Conservation (phyloP, 768 basidiomycete genomes). For the Rhodotorula taiwanensis region DNA sequence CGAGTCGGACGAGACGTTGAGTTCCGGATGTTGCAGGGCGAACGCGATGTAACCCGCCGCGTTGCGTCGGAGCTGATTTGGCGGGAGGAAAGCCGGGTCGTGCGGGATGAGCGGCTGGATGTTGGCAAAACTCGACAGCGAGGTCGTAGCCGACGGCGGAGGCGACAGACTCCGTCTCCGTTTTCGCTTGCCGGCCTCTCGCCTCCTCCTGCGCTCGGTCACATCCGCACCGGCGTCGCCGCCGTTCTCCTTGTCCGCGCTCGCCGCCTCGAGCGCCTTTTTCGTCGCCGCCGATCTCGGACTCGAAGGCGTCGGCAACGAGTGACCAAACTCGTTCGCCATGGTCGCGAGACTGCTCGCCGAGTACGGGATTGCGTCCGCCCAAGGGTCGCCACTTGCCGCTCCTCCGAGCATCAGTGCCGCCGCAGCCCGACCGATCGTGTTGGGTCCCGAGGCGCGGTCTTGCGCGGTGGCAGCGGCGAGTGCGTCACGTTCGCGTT, state of each 20-base stretch:
- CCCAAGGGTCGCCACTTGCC: constrained; percentile 29
- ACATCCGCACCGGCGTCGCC: neutral
- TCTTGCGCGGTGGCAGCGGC: constrained; percentile 1
- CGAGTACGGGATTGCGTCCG: constrained; percentile 20
- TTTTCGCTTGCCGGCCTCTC: neutral
- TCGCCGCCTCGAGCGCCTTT: neutral
- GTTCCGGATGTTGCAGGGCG: constrained; percentile 23
- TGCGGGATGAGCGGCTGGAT: constrained; percentile 19
- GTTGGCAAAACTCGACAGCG: constrained; percentile 8
- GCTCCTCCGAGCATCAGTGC: constrained; percentile 19
- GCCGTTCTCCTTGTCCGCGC: neutral
- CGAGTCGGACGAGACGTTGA: constrained; percentile 28
- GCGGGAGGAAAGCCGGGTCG: constrained; percentile 4
- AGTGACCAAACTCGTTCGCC: constrained; percentile 15
- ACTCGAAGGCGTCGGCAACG: constrained; percentile 16
- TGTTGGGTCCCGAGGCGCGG: neutral
- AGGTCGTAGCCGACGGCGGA: constrained; percentile 8
- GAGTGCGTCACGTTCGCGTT: constrained; percentile 13
- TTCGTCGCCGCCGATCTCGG: neutral
- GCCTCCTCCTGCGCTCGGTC: neutral
- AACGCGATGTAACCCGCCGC: constrained; percentile 25
- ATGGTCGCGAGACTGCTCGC: constrained; percentile 18
- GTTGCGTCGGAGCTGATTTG: constrained; percentile 12
- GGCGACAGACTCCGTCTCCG: constrained; percentile 24
- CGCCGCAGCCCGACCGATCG: constrained; percentile 9